phyloP scores from a whole-genome alignment of 2,329 filamentous ascomycete species.

The Cucurbitaria berberidis region DNA sequence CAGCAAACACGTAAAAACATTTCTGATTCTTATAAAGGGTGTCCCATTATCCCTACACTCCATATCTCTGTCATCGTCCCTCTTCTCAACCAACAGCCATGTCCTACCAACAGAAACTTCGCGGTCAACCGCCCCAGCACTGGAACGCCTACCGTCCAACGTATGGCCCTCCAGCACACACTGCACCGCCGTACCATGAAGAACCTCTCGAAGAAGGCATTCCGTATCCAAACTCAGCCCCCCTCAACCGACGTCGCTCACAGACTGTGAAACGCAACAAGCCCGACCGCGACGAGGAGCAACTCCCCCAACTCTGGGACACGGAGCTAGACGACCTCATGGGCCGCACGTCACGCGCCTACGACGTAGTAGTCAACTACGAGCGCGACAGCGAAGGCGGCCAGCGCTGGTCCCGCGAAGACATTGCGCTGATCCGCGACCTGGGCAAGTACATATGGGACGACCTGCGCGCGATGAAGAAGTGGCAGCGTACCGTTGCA shows the following conservation, averaged over 20 bases:
- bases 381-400: conserved; percentile 19
- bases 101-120: background rate
- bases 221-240: background rate
- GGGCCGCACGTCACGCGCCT: conserved; percentile 22
- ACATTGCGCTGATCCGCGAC: conserved; percentile 14
- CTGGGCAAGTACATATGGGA: conserved; percentile 17
- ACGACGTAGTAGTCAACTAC: conserved; percentile 27
- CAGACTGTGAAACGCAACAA: too few species aligned
- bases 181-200: background rate
- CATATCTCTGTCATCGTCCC: background rate
- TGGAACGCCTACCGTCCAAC: background rate
- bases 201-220: background rate
- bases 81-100: background rate
- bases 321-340: conserved; percentile 15
- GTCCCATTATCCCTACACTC: background rate
- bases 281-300: too few species aligned
- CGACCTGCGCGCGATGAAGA: conserved; percentile 9
- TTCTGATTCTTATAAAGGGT: background rate
- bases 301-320: conserved; percentile 13
- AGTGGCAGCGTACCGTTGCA: background rate
- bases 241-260: too few species aligned
- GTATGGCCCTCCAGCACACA: background rate
- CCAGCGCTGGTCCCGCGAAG: conserved; percentile 20
- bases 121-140: too few species aligned
- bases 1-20: background rate